A percentile compares a stretch with the other conserved stretches of the same genome.
phyloP scores from a whole-genome alignment of 2,329 filamentous ascomycete genomes.

The Ophiobolus disseminans region DNA sequence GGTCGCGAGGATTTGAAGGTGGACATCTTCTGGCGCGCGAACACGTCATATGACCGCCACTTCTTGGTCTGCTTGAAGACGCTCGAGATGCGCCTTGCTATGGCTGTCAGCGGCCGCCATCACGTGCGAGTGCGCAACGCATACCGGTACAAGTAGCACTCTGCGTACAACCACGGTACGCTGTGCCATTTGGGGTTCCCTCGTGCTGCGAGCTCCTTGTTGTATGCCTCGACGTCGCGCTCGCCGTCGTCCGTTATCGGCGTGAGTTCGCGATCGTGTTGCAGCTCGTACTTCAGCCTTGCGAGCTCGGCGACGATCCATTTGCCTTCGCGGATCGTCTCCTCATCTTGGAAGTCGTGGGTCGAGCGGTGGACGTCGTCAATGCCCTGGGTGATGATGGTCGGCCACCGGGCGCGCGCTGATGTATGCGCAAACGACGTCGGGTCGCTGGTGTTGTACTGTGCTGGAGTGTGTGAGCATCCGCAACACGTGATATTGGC shows the following conservation, averaged over 20 bases:
- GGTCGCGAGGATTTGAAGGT: constrained; percentile 92
- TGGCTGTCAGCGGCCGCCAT: constrained; percentile 17
- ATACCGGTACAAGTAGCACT: constrained; percentile 92
- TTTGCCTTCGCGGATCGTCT: constrained; percentile 81
- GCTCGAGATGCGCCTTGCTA: constrained; percentile 75
- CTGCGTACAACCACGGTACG: constrained; percentile 85
- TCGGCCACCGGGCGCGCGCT: constrained; percentile 86
- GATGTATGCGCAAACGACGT: constrained; percentile 88
- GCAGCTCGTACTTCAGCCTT: constrained; percentile 89
- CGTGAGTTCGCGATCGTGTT: constrained; percentile 83
- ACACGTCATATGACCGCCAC: constrained; percentile 92
- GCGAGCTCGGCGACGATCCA: constrained; percentile 79
- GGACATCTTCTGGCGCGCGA: constrained; percentile 85
- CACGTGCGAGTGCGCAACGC: constrained; percentile 5
- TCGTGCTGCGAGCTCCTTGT: constrained; percentile 79
- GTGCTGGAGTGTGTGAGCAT: constrained; percentile 59
- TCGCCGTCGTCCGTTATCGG: constrained; percentile 79
- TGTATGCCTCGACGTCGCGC: constrained; percentile 80
- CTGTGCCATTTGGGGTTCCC: constrained; percentile 81
- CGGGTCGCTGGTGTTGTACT: constrained; percentile 79
- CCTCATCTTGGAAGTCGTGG: constrained; percentile 64
- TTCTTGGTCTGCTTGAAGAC: constrained; percentile 77
- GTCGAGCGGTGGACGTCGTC: constrained; percentile 89
- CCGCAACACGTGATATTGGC: background rate
- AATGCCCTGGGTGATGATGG: constrained; percentile 91